Conservation (phyloP, 345 rosid species). For the Abelmoschus esculentus region DNA sequence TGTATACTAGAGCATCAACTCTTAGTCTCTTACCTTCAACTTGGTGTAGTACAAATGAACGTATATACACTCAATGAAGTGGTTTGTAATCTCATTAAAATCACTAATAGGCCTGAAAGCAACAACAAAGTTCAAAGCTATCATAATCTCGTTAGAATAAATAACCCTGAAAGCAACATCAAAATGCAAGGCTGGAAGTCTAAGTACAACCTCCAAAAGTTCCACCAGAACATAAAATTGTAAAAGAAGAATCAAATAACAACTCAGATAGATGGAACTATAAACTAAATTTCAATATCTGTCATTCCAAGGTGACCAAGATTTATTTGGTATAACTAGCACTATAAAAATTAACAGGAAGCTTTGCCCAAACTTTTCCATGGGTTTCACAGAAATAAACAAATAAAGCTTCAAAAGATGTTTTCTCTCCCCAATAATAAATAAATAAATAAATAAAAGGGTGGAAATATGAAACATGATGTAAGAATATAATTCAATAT, state of each 20-base stretch:
- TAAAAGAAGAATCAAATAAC: background rate
- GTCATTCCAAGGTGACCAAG: background rate
- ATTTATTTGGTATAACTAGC: background rate
- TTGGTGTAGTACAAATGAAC: slow-evolving; percentile 74
- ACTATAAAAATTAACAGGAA: background rate
- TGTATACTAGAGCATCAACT: slow-evolving; percentile 13
- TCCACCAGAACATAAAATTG: background rate
- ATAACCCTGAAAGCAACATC: slow-evolving; percentile 53
- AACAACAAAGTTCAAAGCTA: slow-evolving; percentile 10
- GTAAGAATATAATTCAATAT: background rate
- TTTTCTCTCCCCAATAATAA: background rate
- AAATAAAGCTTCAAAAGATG: background rate
- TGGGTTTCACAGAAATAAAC: background rate
- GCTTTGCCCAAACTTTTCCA: background rate
- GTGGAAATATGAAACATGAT: background rate
- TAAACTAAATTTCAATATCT: background rate
- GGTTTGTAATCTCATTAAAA: slow-evolving; percentile 73
- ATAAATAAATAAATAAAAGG: background rate
- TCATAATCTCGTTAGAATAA: slow-evolving; percentile 73
- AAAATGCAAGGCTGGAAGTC: background rate
- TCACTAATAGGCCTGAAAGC: slow-evolving; percentile 76
- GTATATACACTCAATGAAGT: slow-evolving; percentile 81
- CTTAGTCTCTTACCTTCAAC: slow-evolving; percentile 61
- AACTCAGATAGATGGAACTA: background rate
- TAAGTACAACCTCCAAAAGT: background rate